A percentile compares a stretch with the other conserved stretches of the same genome.
Conservation (phyloP, 1,284 basidiomycete species). For the Crocinoboletus sp. region DNA sequence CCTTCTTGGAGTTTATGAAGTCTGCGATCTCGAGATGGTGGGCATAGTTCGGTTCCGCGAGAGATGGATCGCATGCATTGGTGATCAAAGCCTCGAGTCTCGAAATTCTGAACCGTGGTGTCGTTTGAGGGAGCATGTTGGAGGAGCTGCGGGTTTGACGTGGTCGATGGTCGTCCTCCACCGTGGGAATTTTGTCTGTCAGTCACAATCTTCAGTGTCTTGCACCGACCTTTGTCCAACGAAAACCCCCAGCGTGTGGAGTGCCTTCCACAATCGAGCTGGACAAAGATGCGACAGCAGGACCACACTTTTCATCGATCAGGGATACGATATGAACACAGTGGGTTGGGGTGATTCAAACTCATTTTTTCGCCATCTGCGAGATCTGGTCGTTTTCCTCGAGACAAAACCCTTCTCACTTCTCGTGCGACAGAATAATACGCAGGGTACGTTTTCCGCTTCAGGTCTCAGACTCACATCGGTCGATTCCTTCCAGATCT, state of each 20-base stretch:
- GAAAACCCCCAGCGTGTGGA: too few species aligned
- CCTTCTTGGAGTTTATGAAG: conserved; percentile 92
- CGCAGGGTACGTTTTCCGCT: conserved; percentile 4
- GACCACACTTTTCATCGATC: conserved; percentile 8
- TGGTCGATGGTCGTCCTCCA: neutral
- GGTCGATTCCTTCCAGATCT: conserved; percentile 9
- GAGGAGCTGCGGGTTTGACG: neutral
- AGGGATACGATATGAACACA: conserved; percentile 8
- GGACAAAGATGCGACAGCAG: conserved; percentile 11
- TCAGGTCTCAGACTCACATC: neutral
- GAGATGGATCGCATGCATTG: conserved; percentile 85
- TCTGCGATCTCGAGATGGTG: conserved; percentile 93
- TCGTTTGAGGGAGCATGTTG: conserved; percentile 24
- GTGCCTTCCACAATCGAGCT: too few species aligned
- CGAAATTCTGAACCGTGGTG: conserved; percentile 45
- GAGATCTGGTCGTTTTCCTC: conserved; percentile 23
- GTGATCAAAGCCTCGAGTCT: conserved; percentile 68
- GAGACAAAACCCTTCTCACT: neutral
- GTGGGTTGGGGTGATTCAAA: neutral
- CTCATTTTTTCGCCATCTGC: neutral
- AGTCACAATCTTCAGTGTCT: too few species aligned
- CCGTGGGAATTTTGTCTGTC: conserved; percentile 14
- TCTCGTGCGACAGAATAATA: conserved; percentile 9
- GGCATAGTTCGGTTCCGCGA: conserved; percentile 88
- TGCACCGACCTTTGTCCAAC: too few species aligned